These are phyloP conservation scores for Mortierella sp. DNA, from an alignment of 371 early-diverging fungal genomes.

Conservation along the genomic window DNA sequence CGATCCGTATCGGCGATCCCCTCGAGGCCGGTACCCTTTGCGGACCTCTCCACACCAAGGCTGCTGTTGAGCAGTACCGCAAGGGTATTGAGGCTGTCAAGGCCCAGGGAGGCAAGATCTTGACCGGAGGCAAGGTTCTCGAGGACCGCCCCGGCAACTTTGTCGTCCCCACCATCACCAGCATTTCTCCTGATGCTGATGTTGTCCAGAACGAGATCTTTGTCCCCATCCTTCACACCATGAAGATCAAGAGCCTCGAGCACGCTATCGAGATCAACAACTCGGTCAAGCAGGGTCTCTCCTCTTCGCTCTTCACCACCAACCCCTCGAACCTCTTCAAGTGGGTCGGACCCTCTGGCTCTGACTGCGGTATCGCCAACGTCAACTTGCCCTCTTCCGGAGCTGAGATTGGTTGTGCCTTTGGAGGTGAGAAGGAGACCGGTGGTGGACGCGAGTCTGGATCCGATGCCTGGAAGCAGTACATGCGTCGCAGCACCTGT, in stretches of 20 bases:
- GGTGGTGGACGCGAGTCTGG: slow-evolving; percentile 97
- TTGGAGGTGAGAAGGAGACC: slow-evolving; percentile 98
- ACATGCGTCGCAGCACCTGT: slow-evolving; percentile 64
- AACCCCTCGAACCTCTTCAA: slow-evolving; percentile 87
- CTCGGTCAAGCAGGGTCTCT: slow-evolving; percentile 91
- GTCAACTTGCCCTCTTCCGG: slow-evolving; percentile 98
- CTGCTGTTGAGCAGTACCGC: slow-evolving; percentile 82
- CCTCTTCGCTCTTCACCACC: slow-evolving; percentile 88
- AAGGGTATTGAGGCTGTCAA: slow-evolving; percentile 81
- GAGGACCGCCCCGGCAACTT: slow-evolving; percentile 81
- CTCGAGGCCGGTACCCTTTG: slow-evolving; percentile 85
- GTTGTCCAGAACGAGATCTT: slow-evolving; percentile 95
- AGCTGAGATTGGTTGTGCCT: slow-evolving; percentile 98
- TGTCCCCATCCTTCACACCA: slow-evolving; percentile 94
- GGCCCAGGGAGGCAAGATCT: slow-evolving; percentile 88
- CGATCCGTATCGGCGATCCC: slow-evolving; percentile 94
- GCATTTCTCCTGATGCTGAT: slow-evolving; percentile 76
- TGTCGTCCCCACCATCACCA: slow-evolving; percentile 95
- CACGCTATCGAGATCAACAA: slow-evolving; percentile 94
- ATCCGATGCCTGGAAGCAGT: slow-evolving; percentile 95
- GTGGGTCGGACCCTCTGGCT: slow-evolving; percentile 94
- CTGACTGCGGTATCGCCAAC: slow-evolving; percentile 98
- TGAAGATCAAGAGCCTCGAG: slow-evolving; percentile 83
- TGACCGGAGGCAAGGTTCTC: slow-evolving; percentile 86
- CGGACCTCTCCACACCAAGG: slow-evolving; percentile 93